phyloP scores from a whole-genome alignment of 768 basidiomycete genomes.

The Trichaptum fuscoviolaceum region DNA sequence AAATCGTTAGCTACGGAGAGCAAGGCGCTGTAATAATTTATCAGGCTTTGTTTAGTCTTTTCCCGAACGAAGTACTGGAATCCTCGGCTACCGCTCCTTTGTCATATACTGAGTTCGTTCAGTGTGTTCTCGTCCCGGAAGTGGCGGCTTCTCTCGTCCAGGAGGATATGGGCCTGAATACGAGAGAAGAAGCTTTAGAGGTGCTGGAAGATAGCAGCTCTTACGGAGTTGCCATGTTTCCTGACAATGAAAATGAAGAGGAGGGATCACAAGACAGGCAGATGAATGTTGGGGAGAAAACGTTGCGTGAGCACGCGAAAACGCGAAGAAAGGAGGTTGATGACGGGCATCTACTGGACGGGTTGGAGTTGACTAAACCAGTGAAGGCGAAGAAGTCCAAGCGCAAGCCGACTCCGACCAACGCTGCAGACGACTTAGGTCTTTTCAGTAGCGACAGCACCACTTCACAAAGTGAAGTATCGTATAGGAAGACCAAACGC shows the following conservation, averaged over 20 bases:
- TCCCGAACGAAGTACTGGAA: constrained; percentile 57
- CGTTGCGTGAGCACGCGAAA: constrained; percentile 40
- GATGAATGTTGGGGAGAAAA: constrained; percentile 31
- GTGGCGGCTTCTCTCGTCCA: constrained; percentile 76
- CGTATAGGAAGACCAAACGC: neutral
- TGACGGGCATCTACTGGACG: constrained; percentile 28
- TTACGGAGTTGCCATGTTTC: constrained; percentile 86
- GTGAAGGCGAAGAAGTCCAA: constrained; percentile 20
- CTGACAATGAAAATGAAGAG: constrained; percentile 46
- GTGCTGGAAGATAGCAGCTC: constrained; percentile 71
- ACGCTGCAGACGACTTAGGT: neutral
- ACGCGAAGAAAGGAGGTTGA: constrained; percentile 35
- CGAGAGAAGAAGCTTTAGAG: constrained; percentile 42
- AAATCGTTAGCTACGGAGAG: constrained; percentile 68
- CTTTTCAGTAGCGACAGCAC: neutral
- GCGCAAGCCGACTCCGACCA: neutral
- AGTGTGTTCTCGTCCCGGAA: constrained; percentile 87
- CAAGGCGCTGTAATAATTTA: constrained; percentile 77
- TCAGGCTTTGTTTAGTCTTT: constrained; percentile 68
- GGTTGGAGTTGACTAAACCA: constrained; percentile 20
- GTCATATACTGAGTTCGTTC: constrained; percentile 69
- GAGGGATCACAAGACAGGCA: constrained; percentile 18
- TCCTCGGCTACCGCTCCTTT: constrained; percentile 57
- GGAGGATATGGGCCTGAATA: constrained; percentile 55
- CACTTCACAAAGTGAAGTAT: neutral